A percentile compares a stretch with the other conserved stretches of the same genome.
Evolutionary conservation across 192 early-diverging fungal genomes (phyloP).

Genomic region (Linnemannia schmuckeri): DNA sequence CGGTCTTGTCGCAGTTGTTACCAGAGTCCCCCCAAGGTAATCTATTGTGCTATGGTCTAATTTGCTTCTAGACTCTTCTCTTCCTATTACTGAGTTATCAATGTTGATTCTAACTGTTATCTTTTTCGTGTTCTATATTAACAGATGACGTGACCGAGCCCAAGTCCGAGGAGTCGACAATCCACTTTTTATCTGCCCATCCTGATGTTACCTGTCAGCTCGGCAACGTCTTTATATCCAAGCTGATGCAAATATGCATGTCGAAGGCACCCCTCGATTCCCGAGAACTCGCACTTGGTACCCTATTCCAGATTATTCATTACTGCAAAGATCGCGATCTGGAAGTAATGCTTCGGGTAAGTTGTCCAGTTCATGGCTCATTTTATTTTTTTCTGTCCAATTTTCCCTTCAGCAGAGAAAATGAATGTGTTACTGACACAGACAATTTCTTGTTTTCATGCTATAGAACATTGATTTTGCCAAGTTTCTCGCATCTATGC

Average conservation of each 20-base stretch:
- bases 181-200: too few relatives aligned
- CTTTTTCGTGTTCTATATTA: too few relatives aligned
- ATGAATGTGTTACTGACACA: background rate
- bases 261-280: too few relatives aligned
- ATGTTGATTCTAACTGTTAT: background rate
- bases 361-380: too few relatives aligned
- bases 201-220: too few relatives aligned
- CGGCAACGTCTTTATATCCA: too few relatives aligned
- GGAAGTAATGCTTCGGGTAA: background rate
- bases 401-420: background rate
- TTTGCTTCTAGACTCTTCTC: background rate
- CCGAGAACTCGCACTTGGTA: too few relatives aligned
- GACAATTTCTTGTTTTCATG: background rate
- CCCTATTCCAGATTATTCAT: too few relatives aligned
- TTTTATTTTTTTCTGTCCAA: background rate
- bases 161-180: too few relatives aligned
- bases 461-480: conserved; percentile 57
- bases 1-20: conserved; percentile 68
- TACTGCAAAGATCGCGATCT: conserved; percentile 48
- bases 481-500: background rate
- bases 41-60: background rate
- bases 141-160: too few relatives aligned
- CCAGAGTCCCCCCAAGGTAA: conserved; percentile 68
- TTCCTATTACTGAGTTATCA: too few relatives aligned
- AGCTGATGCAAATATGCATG: too few relatives aligned